Evolutionary conservation across 805 yeast species (phyloP), one percentile per base, ranked within the genome.

Genomic region (Kuraishia hungarica): DNA sequence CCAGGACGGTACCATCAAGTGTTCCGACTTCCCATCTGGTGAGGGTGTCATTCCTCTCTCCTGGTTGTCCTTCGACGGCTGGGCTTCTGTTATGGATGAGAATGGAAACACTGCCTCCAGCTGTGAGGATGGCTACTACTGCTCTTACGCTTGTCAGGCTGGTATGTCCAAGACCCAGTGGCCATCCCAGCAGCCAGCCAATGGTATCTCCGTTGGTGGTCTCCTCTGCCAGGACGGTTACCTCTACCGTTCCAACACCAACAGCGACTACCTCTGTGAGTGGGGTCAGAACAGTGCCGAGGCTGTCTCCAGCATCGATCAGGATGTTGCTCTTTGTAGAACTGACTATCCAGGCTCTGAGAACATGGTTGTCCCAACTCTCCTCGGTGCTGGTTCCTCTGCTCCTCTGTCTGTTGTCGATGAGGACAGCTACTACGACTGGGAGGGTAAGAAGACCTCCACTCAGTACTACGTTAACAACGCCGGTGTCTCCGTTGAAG

Each of bases 261-360:
- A 78, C 71, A 60, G 81, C 56, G 74, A 82, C 64, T 74, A 82
- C 75, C 81, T 93, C 67, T 93, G 99, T 80, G 89, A 79, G 67
- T 88, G 96, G 93, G 98, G 97, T 68, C 72, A 67, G 43, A 77
- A 82, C 55, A 71, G 85, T 53, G 96, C 96, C 52, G 67, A 72
- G 54, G 92, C 87, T 62, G 86, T 78, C 57, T 82, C 83, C 64
- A 77, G 87, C 63, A 73, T 89, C 57, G 67, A 71, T 61, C 69
- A 86, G 57, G 78, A 79, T 54, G 91, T 93, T 64, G 93, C 98
- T 57, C 75, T 94, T 66, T 94, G 99, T 81, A 88, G 97, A 79
- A 93, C 99, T 59, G 99, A 93, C 72, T 93, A 93, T 83, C 99
- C 99, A 68, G 99, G 99, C 77, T 86, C 97, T 61, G 99, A 93